A percentile compares a stretch with the other conserved stretches of the same genome.
phyloP scores from a whole-genome alignment of 345 rosid genomes.

The Eucalyptus paniculata region DNA sequence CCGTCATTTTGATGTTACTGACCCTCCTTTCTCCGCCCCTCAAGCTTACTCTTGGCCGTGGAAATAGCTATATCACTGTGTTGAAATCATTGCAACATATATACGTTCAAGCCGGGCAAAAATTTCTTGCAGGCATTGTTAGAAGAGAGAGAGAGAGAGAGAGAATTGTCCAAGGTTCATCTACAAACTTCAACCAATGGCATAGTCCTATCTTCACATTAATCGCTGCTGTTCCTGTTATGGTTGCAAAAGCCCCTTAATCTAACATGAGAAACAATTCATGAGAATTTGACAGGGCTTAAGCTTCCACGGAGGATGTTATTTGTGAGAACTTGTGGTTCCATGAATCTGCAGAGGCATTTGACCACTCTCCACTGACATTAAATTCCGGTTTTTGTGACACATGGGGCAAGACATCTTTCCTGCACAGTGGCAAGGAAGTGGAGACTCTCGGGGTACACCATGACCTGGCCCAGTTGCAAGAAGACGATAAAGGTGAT shows the following conservation, averaged over 20 bases:
- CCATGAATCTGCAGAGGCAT: not conserved
- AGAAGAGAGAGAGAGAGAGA: not conserved
- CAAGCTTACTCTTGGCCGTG: not conserved
- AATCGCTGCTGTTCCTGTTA: not conserved
- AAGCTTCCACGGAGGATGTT: not conserved
- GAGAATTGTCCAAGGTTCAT: not conserved
- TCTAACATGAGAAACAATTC: not conserved
- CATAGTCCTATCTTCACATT: not conserved
- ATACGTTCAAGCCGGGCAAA: not conserved
- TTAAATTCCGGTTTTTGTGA: not conserved
- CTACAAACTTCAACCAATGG: not conserved
- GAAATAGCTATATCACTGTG: not conserved
- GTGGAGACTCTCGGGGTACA: not conserved
- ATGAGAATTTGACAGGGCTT: not conserved
- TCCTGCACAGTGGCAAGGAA: not conserved
- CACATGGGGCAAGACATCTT: not conserved
- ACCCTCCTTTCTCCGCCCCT: not conserved
- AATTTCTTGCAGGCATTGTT: not conserved
- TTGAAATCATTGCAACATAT: not conserved
- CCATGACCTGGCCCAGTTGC: not conserved
- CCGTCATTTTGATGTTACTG: not conserved
- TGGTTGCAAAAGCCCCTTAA: not conserved
- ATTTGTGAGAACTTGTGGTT: not conserved
- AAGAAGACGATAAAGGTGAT: not conserved
- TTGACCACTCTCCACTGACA: not conserved